Percentiles rank a stretch among this genome's conserved stretches.
Conservation (phyloP, 2,329 filamentous ascomycete species). For the Beauveria pseudobassiana region DNA sequence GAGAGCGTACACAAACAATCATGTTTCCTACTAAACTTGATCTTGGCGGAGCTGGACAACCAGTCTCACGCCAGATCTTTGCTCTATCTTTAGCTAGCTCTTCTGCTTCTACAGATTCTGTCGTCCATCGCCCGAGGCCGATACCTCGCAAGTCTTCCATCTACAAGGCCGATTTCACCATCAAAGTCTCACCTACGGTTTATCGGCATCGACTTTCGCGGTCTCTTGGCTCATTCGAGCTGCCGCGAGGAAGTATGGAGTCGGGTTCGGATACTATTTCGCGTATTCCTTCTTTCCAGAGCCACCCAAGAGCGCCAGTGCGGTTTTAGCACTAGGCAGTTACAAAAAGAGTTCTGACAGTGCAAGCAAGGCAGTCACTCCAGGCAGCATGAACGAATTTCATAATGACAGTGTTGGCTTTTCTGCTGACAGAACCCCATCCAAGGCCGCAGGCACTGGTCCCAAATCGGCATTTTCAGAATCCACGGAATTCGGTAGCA, state of each 20-base stretch:
- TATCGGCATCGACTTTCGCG: slow-evolving; percentile 40
- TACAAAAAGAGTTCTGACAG: not conserved
- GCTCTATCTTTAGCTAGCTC: slow-evolving; percentile 1
- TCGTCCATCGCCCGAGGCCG: slow-evolving; percentile 49
- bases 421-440: slow-evolving; percentile 1
- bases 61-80: not conserved
- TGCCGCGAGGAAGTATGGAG: slow-evolving; percentile 38
- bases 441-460: not conserved
- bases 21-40: not conserved
- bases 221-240: slow-evolving; percentile 39
- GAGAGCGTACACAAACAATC: slow-evolving; percentile 6
- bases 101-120: slow-evolving; percentile 23
- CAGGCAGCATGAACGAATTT: not conserved
- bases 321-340: not conserved
- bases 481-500: not conserved
- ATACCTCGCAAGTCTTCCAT: slow-evolving; percentile 42
- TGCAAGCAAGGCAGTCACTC: not conserved
- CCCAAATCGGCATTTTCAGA: not conserved
- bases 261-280: slow-evolving; percentile 38
- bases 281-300: slow-evolving; percentile 44
- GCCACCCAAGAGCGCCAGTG: slow-evolving; percentile 35
- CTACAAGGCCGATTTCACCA: slow-evolving; percentile 40
- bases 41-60: slow-evolving; percentile 7
- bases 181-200: slow-evolving; percentile 33
- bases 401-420: not conserved